Conservation (phyloP, 495 filamentous ascomycete species). For the Penicillium waksmanii region DNA sequence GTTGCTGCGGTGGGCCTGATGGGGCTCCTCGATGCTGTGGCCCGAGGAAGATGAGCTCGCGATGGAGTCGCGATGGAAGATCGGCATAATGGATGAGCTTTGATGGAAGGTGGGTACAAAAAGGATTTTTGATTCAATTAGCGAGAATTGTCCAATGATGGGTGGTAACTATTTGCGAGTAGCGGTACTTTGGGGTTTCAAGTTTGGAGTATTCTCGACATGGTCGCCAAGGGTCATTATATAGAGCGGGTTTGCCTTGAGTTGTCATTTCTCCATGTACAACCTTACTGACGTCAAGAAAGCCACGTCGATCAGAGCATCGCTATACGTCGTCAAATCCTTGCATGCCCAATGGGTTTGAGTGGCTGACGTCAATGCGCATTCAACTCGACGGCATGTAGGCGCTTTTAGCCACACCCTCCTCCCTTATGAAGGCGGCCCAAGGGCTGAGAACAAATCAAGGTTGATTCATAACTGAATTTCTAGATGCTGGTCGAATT, state of each 20-base stretch:
- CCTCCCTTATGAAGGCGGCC: no score
- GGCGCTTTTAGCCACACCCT: no score
- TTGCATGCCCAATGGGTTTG: neutral
- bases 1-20: slow-evolving; percentile 9
- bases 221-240: slow-evolving; percentile 1
- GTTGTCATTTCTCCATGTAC: neutral
- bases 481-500: neutral
- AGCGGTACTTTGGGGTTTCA: neutral
- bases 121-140: no score
- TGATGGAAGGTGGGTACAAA: neutral
- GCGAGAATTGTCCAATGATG: no score
- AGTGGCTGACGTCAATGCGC: neutral
- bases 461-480: no score
- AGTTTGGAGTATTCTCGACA: neutral
- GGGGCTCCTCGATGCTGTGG: slow-evolving; percentile 20
- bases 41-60: slow-evolving; percentile 24
- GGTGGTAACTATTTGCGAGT: neutral
- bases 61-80: slow-evolving; percentile 34
- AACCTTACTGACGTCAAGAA: neutral
- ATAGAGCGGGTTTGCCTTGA: neutral
- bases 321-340: neutral
- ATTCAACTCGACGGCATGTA: neutral
- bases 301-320: neutral
- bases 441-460: no score
- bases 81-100: slow-evolving; percentile 22